Evolutionary conservation across 805 yeast species (phyloP).

Genomic region (Kluyveromyces wickerhamii): DNA sequence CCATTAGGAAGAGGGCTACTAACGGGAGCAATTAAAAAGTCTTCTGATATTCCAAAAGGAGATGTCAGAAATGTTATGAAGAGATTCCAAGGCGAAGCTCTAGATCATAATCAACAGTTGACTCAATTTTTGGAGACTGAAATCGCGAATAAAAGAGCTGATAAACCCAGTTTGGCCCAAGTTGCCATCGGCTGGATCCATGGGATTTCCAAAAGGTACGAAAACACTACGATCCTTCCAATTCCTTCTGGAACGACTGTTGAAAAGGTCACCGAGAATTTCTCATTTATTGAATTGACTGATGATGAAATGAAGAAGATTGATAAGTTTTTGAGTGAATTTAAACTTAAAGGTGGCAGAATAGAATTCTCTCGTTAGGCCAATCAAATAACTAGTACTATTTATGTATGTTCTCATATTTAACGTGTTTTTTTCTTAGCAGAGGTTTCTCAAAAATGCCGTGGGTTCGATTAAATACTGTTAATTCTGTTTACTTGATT

Average conservation of each 20-base stretch:
- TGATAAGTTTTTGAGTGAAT: constrained; percentile 36
- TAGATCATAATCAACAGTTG: constrained; percentile 43
- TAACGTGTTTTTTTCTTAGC: too few species aligned
- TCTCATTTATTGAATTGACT: constrained; percentile 36
- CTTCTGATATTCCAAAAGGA: constrained; percentile 43
- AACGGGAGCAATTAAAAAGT: constrained; percentile 49
- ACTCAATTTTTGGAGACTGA: constrained; percentile 40
- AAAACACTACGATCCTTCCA: constrained; percentile 52
- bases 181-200: constrained; percentile 61
- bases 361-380: constrained; percentile 26
- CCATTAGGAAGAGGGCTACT: constrained; percentile 77
- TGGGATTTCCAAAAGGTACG: constrained; percentile 33
- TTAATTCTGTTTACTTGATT: too few species aligned
- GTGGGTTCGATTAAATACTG: too few species aligned
- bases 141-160: constrained; percentile 43
- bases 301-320: constrained; percentile 47
- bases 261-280: constrained; percentile 55
- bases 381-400: too few species aligned
- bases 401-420: too few species aligned
- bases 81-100: constrained; percentile 51
- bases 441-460: too few species aligned
- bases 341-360: constrained; percentile 50
- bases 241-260: constrained; percentile 70
- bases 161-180: constrained; percentile 51
- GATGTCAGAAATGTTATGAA: constrained; percentile 48